Conservation (phyloP, 441 rosid species). For the Gossypium trilobum region DNA sequence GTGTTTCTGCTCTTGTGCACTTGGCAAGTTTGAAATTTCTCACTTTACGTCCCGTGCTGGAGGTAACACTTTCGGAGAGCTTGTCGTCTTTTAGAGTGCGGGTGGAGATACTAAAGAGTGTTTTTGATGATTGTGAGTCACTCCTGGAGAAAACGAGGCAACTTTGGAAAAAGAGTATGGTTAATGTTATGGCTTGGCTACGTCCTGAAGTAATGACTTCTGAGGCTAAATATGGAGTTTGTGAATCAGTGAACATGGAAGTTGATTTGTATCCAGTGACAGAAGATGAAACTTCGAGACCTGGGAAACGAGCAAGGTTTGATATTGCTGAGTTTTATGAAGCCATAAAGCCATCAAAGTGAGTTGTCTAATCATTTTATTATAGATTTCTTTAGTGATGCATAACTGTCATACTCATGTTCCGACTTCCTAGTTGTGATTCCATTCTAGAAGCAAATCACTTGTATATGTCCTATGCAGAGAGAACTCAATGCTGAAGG, state of each 20-base stretch:
- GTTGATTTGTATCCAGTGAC: conserved; percentile 20
- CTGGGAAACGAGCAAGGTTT: conserved; percentile 42
- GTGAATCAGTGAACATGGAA: conserved; percentile 27
- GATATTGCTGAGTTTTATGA: conserved; percentile 84
- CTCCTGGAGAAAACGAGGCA: conserved; percentile 62
- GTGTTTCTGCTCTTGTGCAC: conserved; percentile 75
- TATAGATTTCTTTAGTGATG: conserved; percentile 6
- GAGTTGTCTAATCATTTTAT: conserved; percentile 22
- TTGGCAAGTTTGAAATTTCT: conserved; percentile 52
- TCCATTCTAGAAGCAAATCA: not conserved
- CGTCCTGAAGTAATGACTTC: conserved; percentile 83
- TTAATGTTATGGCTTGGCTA: conserved; percentile 85
- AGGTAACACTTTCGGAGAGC: conserved; percentile 28
- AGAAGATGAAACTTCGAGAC: conserved; percentile 26
- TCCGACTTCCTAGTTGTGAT: conserved; percentile 12
- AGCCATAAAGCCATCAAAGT: conserved; percentile 92
- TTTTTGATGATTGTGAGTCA: conserved; percentile 69
- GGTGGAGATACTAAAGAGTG: conserved; percentile 64
- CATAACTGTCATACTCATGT: not conserved
- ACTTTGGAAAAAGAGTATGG: conserved; percentile 79
- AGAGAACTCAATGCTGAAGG: conserved; percentile 53
- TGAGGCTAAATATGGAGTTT: conserved; percentile 56
- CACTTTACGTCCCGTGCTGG: conserved; percentile 54
- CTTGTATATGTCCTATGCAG: conserved; percentile 32
- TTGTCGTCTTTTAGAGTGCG: conserved; percentile 52